Base-by-base conservation (phyloP, 805 yeast species). In the Starmerella stellata region DNA sequence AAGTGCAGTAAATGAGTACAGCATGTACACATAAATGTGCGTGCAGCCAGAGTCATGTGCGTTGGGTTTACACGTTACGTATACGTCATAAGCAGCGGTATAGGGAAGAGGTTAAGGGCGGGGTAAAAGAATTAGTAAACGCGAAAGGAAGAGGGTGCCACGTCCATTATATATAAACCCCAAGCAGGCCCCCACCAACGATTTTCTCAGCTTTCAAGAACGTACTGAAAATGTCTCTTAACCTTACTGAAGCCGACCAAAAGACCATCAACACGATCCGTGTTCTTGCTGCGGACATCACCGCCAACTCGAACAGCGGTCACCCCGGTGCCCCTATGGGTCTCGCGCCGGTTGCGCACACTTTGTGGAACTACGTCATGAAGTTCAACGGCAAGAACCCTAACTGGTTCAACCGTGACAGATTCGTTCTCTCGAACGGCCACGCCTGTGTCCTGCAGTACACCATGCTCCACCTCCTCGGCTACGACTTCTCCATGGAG, bases 271-370 rank as follows among this genome's bases (percentile, higher is more conserved):
- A 71, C 68, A 81, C 96, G 52, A 79, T 87, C 66, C 82, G 95
- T 66, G 64, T 76, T 44, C 70, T 87, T 53, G 74, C 96, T 27
- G 78, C 79, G 39, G 98, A 87, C 60, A 74, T 79, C 48, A 92
- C 81, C 45, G 68, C 76, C 43, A 70, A 74, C 63, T 87, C 95
- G 54, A 78, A 87, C 64, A 78, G 94, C 44, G 98, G 98, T 50
- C 98, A 87, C 66, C 98, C 98, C 40, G 98, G 98, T 51, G 96
- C 98, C 38, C 96, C 96, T 54, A 74, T 87, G 72, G 96, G 96
- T 47, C 67, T 87, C 63, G 95, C 98, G 15, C 94, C 95, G 34
- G 76, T 85, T 44, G 93, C 95, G 46, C 95, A 87, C 62, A 76
- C 74, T 41, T 60, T 87, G 47, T 81, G 77, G 74, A 60, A 61